Conservation (phyloP, 2,329 filamentous ascomycete species). For the Pestalotiopsis sp. region DNA sequence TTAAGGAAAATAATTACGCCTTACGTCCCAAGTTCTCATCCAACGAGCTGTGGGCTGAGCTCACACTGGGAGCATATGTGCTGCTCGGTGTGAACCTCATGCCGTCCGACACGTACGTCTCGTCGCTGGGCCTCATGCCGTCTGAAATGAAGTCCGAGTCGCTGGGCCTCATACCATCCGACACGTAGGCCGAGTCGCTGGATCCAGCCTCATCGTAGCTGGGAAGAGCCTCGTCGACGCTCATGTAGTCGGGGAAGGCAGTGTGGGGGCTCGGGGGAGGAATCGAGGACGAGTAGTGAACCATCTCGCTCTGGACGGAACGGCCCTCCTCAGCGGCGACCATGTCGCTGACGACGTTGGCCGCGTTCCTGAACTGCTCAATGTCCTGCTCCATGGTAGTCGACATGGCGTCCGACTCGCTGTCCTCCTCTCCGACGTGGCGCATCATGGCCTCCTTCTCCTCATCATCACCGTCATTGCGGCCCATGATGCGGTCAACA, state of each 20-base stretch:
- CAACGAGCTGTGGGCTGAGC: slow-evolving; percentile 22
- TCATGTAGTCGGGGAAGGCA: slow-evolving; percentile 33
- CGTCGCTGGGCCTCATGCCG: slow-evolving; percentile 20
- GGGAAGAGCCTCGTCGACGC: slow-evolving; percentile 42
- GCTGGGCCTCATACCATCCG: slow-evolving; percentile 44
- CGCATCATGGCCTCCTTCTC: slow-evolving; percentile 40
- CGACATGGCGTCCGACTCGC: slow-evolving; percentile 30
- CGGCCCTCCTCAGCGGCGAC: slow-evolving; percentile 46
- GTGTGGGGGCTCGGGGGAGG: slow-evolving; percentile 30
- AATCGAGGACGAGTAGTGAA: slow-evolving; percentile 5
- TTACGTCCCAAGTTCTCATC: slow-evolving; percentile 29
- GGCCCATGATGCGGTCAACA: slow-evolving; percentile 27
- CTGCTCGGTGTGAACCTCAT: slow-evolving; percentile 31
- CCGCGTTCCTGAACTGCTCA: slow-evolving; percentile 48
- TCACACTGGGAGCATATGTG: slow-evolving; percentile 26
- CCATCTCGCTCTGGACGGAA: slow-evolving; percentile 17
- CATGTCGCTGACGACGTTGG: slow-evolving; percentile 47
- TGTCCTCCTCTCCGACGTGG: slow-evolving; percentile 24
- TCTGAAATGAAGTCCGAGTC: neutral
- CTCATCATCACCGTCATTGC: slow-evolving; percentile 28
- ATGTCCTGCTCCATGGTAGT: slow-evolving; percentile 52
- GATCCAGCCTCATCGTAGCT: slow-evolving; percentile 40
- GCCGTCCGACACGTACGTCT: neutral
- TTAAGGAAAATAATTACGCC: slow-evolving; percentile 16
- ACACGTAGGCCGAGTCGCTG: slow-evolving; percentile 38